phyloP scores from a whole-genome alignment of 257 asterid species.

The Solanum chmielewskii region DNA sequence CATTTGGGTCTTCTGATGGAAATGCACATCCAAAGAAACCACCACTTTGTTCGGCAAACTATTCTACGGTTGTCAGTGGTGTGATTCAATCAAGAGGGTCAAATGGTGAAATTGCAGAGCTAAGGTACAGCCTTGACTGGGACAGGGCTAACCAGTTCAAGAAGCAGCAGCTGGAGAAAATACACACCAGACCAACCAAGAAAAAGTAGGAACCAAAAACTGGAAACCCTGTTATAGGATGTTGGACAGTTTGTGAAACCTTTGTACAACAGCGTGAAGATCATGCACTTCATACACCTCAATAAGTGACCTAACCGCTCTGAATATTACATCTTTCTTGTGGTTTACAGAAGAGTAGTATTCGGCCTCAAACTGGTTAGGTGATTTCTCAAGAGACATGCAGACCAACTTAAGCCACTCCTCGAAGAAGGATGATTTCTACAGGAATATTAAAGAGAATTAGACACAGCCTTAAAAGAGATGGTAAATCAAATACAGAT shows the following conservation, averaged over 20 bases:
- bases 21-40: not conserved
- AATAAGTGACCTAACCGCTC: conserved; percentile 46
- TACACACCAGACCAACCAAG: not conserved
- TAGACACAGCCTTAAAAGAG: not conserved
- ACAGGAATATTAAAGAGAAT: not conserved
- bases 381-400: conserved; percentile 45
- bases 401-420: conserved; percentile 62
- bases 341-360: conserved; percentile 25
- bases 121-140: not conserved
- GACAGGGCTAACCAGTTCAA: not conserved
- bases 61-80: not conserved
- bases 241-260: conserved; percentile 34
- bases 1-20: not conserved
- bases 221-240: not conserved
- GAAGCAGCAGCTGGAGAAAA: not conserved
- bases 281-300: conserved; percentile 44
- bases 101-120: not conserved
- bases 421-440: conserved; percentile 79
- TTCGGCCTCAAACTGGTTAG: conserved; percentile 22
- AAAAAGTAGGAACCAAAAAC: not conserved
- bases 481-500: not conserved
- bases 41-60: not conserved
- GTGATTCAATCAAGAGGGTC: not conserved
- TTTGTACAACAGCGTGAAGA: conserved; percentile 32
- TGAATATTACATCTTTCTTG: conserved; percentile 47